A percentile compares a stretch with the other conserved stretches of the same genome.
phyloP scores from a whole-genome alignment of 1,139 yeast genomes.

The Taiozyma sp. region DNA sequence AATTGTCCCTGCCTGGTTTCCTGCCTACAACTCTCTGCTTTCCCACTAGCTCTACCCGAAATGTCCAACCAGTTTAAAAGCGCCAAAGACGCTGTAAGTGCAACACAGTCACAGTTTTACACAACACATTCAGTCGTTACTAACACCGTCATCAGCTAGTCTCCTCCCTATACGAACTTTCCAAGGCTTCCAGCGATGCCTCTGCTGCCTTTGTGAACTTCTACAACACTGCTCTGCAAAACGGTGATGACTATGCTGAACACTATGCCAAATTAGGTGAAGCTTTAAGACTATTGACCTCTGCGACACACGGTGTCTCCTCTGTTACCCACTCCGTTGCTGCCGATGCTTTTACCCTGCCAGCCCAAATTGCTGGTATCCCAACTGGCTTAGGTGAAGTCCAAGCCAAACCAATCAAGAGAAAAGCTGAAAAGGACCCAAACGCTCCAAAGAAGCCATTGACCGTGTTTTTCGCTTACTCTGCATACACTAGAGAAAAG shows the following conservation, averaged over 20 bases:
- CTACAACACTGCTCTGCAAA: constrained; percentile 46
- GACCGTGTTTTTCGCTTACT: constrained; percentile 79
- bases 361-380: constrained; percentile 2
- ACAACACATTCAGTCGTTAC: background rate
- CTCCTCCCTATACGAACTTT: constrained; percentile 71
- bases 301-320: constrained; percentile 18
- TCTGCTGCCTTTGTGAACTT: constrained; percentile 74
- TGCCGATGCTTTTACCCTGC: constrained; percentile 6
- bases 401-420: constrained; percentile 33
- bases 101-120: background rate
- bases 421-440: constrained; percentile 52
- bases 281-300: constrained; percentile 27
- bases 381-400: constrained; percentile 8
- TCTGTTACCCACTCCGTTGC: constrained; percentile 16
- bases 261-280: constrained; percentile 35
- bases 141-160: constrained; percentile 40
- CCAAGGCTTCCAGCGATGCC: constrained; percentile 78
- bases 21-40: background rate
- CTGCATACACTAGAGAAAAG: constrained; percentile 57
- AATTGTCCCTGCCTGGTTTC: background rate
- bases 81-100: constrained; percentile 34
- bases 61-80: constrained; percentile 29
- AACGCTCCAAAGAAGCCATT: constrained; percentile 54
- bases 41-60: background rate
- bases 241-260: constrained; percentile 32